Conservation (phyloP, 257 asterid species). For the Plectranthus barbatus region DNA sequence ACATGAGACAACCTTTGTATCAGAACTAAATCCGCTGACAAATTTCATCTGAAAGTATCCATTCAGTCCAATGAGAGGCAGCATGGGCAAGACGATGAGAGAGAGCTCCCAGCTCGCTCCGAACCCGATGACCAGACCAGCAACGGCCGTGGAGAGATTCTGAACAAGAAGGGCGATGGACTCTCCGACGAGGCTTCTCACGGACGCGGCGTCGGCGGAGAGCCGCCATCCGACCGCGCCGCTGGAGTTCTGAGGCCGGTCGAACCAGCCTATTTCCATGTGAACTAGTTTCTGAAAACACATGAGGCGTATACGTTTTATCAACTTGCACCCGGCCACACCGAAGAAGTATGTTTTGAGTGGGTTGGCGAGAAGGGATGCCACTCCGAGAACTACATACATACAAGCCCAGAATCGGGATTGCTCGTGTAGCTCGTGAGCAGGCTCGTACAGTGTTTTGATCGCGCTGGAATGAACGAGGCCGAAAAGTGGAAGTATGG, state of each 20-base stretch:
- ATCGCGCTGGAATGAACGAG: conserved; percentile 33
- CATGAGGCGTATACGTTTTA: conserved; percentile 40
- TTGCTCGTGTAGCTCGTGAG: conserved; percentile 31
- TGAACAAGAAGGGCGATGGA: conserved; percentile 46
- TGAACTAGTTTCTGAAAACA: conserved; percentile 57
- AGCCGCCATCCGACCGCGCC: conserved; percentile 27
- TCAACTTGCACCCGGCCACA: conserved; percentile 51
- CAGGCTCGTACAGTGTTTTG: conserved; percentile 36
- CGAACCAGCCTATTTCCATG: conserved; percentile 65
- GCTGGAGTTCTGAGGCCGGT: conserved; percentile 35
- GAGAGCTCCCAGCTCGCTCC: conserved; percentile 47
- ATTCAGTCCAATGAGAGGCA: conserved; percentile 56
- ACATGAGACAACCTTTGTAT: conserved; percentile 41
- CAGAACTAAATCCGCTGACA: conserved; percentile 33
- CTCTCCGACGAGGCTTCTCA: conserved; percentile 52
- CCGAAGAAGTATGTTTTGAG: conserved; percentile 39
- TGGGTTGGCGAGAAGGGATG: conserved; percentile 40
- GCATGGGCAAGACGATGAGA: conserved; percentile 28
- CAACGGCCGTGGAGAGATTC: conserved; percentile 33
- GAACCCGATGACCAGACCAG: conserved; percentile 42
- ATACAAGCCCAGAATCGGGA: conserved; percentile 46
- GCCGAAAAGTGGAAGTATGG: conserved; percentile 39
- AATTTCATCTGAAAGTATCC: conserved; percentile 54
- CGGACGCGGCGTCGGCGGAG: conserved; percentile 36
- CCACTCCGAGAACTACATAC: conserved; percentile 36